These are phyloP conservation scores for Candida khao-thaluensis DNA, from an alignment of 805 yeast species.

Conservation along the genomic window DNA sequence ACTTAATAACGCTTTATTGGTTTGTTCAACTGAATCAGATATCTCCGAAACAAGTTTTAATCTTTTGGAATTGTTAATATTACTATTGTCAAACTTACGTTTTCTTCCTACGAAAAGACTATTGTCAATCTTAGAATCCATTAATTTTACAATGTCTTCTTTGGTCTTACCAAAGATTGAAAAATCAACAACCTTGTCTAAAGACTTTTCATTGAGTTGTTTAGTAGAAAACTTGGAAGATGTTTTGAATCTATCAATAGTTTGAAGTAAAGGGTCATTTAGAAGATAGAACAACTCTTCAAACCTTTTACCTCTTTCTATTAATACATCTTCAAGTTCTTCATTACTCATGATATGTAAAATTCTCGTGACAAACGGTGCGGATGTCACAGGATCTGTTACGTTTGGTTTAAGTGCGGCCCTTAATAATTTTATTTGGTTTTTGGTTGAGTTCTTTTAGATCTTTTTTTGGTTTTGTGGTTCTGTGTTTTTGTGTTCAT, in stretches of 20 bases:
- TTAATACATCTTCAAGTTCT: constrained; percentile 4
- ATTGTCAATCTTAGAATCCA: constrained; percentile 9
- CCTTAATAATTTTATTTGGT: too few species aligned
- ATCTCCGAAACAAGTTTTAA: constrained; percentile 14
- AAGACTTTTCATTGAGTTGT: constrained; percentile 6
- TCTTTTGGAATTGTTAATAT: constrained; percentile 6
- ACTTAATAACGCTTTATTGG: constrained; percentile 16
- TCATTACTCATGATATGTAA: constrained; percentile 4
- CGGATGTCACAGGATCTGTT: constrained; percentile 22
- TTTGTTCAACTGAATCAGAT: constrained; percentile 19
- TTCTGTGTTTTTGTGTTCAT: too few species aligned
- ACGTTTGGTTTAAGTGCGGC: too few species aligned
- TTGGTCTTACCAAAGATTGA: constrained; percentile 11
- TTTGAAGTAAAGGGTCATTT: constrained; percentile 19
- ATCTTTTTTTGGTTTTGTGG: too few species aligned
- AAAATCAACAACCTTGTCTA: constrained; percentile 8
- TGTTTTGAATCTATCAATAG: constrained; percentile 10
- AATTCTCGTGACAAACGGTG: constrained; percentile 22
- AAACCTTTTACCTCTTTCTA: constrained; percentile 15
- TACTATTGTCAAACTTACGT: constrained; percentile 5
- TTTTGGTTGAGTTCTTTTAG: too few species aligned
- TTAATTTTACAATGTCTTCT: constrained; percentile 5
- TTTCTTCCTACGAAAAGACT: constrained; percentile 5
- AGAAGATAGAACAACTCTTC: constrained; percentile 19
- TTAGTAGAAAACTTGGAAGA: constrained; percentile 7